phyloP scores from a whole-genome alignment of 148 eudicot genomes.

The Rhododendron ovatum region DNA sequence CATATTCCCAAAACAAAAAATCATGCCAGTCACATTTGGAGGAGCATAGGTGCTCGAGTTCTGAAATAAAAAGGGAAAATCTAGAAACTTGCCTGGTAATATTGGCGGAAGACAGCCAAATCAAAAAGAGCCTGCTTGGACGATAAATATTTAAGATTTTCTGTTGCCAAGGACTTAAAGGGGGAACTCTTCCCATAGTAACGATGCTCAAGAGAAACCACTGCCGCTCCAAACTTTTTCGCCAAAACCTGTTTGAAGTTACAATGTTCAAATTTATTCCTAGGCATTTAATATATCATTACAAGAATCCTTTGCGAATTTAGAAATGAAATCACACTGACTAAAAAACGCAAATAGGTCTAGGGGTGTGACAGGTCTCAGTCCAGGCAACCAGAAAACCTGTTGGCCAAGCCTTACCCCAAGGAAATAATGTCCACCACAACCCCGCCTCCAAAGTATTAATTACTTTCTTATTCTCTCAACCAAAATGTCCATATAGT shows the following conservation, averaged over 20 bases:
- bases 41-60: neutral
- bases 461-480: neutral
- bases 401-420: neutral
- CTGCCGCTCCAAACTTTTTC: slow-evolving; percentile 96
- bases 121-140: slow-evolving; percentile 97
- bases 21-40: neutral
- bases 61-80: neutral
- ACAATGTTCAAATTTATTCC: slow-evolving; percentile 7
- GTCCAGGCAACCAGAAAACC: neutral
- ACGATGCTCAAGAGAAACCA: slow-evolving; percentile 94
- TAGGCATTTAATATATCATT: neutral
- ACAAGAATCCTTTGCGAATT: neutral
- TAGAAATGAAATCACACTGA: neutral
- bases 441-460: neutral
- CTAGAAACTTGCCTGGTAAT: slow-evolving; percentile 64
- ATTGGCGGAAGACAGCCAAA: slow-evolving; percentile 86
- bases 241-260: slow-evolving; percentile 63
- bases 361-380: neutral
- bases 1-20: neutral
- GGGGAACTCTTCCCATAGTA: slow-evolving; percentile 97
- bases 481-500: neutral
- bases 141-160: slow-evolving; percentile 78
- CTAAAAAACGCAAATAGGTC: neutral
- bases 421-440: neutral
- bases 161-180: slow-evolving; percentile 60